Evolutionary conservation across 441 rosid species (phyloP).

Genomic region (Rhodomyrtus psidioides): DNA sequence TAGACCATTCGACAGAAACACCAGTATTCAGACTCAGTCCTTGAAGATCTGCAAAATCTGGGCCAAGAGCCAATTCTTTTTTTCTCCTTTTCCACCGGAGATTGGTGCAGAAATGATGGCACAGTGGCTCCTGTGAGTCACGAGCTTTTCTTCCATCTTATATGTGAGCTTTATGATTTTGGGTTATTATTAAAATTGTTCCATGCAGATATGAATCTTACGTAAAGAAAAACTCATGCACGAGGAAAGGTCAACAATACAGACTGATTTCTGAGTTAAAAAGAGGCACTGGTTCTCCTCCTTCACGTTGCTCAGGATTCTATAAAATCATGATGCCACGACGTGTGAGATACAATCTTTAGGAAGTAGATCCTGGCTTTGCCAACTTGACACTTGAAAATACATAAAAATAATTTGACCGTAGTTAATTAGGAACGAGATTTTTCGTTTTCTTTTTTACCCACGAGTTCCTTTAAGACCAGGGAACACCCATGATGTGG

Average conservation of each 20-base stretch:
- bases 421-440: neutral
- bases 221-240: neutral
- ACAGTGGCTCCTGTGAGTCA: neutral
- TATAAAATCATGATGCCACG: neutral
- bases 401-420: neutral
- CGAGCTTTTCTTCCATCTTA: neutral
- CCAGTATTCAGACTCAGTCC: neutral
- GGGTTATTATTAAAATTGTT: neutral
- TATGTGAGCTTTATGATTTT: neutral
- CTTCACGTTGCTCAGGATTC: neutral
- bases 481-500: constrained; percentile 31
- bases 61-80: neutral
- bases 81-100: neutral
- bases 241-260: neutral
- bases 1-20: neutral
- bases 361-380: neutral
- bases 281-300: neutral
- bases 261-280: neutral
- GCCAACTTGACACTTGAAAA: neutral
- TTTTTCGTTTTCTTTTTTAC: neutral
- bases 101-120: neutral
- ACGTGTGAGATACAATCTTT: neutral
- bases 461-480: neutral
- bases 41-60: neutral
- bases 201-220: neutral